Conservation (phyloP, 1,139 yeast genomes). For the Tardiomyces depauwii region DNA sequence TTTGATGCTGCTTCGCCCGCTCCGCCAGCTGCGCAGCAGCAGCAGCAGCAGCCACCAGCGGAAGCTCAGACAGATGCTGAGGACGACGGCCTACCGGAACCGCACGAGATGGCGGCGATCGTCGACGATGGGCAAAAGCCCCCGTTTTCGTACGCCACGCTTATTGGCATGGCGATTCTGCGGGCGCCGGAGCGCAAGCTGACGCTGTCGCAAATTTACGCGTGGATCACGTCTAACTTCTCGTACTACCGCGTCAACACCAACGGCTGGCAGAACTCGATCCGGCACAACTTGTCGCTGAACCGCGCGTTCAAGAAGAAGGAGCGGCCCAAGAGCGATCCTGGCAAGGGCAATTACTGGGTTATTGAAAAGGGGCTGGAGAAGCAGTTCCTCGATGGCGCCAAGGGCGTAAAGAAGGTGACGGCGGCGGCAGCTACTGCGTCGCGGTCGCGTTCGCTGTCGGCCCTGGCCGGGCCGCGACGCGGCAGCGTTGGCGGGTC, state of each 20-base stretch:
- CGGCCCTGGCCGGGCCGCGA: neutral
- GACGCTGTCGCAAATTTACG: slow-evolving; percentile 83
- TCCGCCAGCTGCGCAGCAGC: slow-evolving; percentile 9
- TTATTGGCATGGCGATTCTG: slow-evolving; percentile 88
- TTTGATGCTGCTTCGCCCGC: slow-evolving; percentile 9
- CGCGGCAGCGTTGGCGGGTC: neutral
- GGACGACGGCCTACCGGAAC: slow-evolving; percentile 23
- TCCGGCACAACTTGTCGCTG: slow-evolving; percentile 72
- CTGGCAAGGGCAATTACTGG: slow-evolving; percentile 97
- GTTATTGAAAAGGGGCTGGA: slow-evolving; percentile 76
- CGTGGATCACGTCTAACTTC: slow-evolving; percentile 86
- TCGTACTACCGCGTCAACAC: slow-evolving; percentile 74
- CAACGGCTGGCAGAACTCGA: slow-evolving; percentile 91
- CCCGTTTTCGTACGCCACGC: slow-evolving; percentile 86
- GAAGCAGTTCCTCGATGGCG: slow-evolving; percentile 55
- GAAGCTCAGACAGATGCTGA: slow-evolving; percentile 8
- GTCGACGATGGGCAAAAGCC: slow-evolving; percentile 54
- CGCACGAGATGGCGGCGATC: slow-evolving; percentile 34
- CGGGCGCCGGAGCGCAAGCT: slow-evolving; percentile 71
- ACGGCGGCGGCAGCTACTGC: neutral
- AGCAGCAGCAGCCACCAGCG: slow-evolving; percentile 14
- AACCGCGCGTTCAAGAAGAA: slow-evolving; percentile 86
- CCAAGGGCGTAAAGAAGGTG: neutral
- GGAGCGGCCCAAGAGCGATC: slow-evolving; percentile 73
- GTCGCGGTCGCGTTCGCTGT: neutral